Percentiles rank a stretch among this genome's conserved stretches.
Conservation (phyloP, 2,329 filamentous ascomycete species). For the Ceratocystis variospora region DNA sequence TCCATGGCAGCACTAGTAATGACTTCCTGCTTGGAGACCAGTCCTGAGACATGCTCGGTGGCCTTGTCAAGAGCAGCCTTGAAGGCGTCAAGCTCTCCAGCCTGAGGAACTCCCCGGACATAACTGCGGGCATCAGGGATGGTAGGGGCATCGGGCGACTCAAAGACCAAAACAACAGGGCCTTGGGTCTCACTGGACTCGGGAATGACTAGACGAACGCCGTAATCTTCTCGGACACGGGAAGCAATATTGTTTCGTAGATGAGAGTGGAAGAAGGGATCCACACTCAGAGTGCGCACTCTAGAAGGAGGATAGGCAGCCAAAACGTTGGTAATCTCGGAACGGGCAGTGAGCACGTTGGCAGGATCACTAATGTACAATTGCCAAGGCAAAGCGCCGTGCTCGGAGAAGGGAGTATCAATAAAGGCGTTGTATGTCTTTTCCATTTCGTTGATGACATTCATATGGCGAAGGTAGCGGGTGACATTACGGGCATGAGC, state of each 20-base stretch:
- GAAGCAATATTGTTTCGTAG: constrained; percentile 50
- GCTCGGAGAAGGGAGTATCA: constrained; percentile 57
- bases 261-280: constrained; percentile 68
- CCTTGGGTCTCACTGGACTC: constrained; percentile 44
- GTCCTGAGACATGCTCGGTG: constrained; percentile 40
- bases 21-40: constrained; percentile 46
- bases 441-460: constrained; percentile 72
- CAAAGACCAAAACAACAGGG: constrained; percentile 60
- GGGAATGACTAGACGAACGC: constrained; percentile 61
- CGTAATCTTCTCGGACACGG: constrained; percentile 51
- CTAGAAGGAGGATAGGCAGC: constrained; percentile 60
- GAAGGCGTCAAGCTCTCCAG: constrained; percentile 43
- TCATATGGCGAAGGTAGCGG: constrained; percentile 70
- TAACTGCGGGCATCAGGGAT: constrained; percentile 23
- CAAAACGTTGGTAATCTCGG: constrained; percentile 61
- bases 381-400: constrained; percentile 68
- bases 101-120: constrained; percentile 20
- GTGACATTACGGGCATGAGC: constrained; percentile 75
- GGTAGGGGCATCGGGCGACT: constrained; percentile 44
- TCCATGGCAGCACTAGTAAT: constrained; percentile 40
- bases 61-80: constrained; percentile 43
- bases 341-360: constrained; percentile 62
- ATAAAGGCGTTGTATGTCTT: constrained; percentile 72
- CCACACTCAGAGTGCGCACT: constrained; percentile 52
- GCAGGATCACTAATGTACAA: constrained; percentile 78